Percentiles rank a stretch among this genome's conserved stretches.
Conservation (phyloP, 208 protist genomes). For the Trichomonas vaginalis region DNA sequence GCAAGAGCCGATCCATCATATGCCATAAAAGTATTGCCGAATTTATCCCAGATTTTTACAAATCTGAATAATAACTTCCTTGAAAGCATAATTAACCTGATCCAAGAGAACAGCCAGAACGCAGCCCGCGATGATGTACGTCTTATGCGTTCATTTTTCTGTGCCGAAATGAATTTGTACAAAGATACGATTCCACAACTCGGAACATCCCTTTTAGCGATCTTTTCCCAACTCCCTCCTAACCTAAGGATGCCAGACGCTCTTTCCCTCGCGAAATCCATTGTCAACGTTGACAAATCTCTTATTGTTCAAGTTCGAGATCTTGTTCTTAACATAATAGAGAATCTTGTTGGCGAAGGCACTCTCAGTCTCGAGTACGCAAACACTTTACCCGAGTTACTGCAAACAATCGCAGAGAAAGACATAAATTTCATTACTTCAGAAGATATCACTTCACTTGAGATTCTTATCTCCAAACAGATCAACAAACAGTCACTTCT, state of each 20-base stretch:
- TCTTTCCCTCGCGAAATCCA: background rate
- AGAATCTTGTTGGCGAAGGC: background rate
- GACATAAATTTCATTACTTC: background rate
- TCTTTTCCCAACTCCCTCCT: background rate
- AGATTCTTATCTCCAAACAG: background rate
- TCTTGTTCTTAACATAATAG: background rate
- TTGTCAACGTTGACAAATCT: background rate
- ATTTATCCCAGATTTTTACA: background rate
- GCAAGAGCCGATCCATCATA: background rate
- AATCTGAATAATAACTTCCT: background rate
- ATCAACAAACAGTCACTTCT: background rate
- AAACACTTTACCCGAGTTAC: background rate
- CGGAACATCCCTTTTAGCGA: background rate
- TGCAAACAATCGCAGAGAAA: background rate
- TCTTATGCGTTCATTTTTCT: background rate
- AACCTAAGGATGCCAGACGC: background rate
- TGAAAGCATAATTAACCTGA: background rate
- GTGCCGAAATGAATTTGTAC: background rate
- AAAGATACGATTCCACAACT: background rate
- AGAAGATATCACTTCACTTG: background rate
- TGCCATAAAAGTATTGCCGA: background rate
- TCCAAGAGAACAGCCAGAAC: background rate
- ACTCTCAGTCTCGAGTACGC: background rate
- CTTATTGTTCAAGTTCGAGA: background rate
- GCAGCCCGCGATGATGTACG: background rate